Conservation (phyloP, 306 rosid species). For the Casuarina glauca region DNA sequence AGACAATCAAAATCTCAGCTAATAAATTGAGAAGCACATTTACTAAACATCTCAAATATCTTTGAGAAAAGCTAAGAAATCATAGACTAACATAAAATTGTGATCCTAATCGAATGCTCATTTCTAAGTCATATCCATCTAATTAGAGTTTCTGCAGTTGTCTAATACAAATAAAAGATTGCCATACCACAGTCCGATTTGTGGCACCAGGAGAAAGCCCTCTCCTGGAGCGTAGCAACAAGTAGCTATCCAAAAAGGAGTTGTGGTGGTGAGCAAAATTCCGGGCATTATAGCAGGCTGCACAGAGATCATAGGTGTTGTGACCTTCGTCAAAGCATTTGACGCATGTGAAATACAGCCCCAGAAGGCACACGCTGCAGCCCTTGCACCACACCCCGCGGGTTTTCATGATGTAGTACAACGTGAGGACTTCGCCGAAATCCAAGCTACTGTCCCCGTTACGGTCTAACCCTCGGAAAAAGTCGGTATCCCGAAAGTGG, state of each 20-base stretch:
- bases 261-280: background rate
- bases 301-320: constrained; percentile 14
- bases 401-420: constrained; percentile 24
- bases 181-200: background rate
- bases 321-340: background rate
- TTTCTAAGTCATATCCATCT: no score
- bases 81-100: no score
- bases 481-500: background rate
- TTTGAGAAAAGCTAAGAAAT: no score
- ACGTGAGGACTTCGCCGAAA: constrained; percentile 14
- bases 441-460: constrained; percentile 10
- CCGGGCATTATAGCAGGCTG: background rate
- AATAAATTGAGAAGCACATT: no score
- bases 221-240: background rate
- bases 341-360: constrained; percentile 17
- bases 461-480: constrained; percentile 1
- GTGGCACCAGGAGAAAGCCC: background rate
- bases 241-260: constrained; percentile 10
- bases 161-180: rapidly evolving
- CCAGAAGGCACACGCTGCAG: background rate
- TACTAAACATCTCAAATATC: no score
- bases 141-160: no score
- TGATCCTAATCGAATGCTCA: no score
- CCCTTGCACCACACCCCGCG: background rate
- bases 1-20: no score